Percentiles rank a stretch among this genome's conserved stretches.
Evolutionary conservation across 345 rosid genomes (phyloP).

Genomic region (Ceriops decandra): DNA sequence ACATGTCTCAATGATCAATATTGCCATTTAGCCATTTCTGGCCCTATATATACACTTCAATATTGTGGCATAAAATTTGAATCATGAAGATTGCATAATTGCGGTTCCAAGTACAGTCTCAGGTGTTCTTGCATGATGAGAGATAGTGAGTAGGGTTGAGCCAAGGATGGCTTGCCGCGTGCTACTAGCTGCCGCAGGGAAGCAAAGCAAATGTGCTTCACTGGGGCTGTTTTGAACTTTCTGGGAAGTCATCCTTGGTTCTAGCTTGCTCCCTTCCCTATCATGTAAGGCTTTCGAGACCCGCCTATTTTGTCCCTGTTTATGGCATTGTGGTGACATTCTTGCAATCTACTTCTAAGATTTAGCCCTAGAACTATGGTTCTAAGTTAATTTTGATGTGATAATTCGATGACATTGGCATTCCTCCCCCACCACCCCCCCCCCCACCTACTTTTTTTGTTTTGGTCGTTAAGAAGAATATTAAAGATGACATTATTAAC

Average conservation of each 20-base stretch:
- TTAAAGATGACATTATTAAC: too few relatives aligned
- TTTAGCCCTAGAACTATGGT: too few relatives aligned
- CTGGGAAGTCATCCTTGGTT: constrained; percentile 4
- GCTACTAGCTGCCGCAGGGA: neutral
- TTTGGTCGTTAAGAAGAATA: too few relatives aligned
- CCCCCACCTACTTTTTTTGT: too few relatives aligned
- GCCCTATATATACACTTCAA: neutral
- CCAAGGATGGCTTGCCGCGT: constrained; percentile 25
- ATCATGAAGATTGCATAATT: neutral
- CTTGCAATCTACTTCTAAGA: too few relatives aligned
- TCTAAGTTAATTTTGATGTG: too few relatives aligned
- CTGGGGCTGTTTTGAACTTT: neutral
- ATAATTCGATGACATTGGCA: too few relatives aligned
- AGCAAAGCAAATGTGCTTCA: neutral
- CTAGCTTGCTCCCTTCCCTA: neutral
- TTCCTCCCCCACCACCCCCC: too few relatives aligned
- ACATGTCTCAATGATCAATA: neutral
- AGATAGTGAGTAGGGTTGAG: constrained; percentile 14
- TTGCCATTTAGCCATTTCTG: neutral
- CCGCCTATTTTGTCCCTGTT: neutral
- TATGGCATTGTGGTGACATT: too few relatives aligned
- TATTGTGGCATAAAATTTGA: neutral
- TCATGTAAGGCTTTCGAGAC: neutral
- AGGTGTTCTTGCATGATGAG: constrained; percentile 9
- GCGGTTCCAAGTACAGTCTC: neutral